These are phyloP conservation scores for Pythium diclinum DNA, from an alignment of 352 stramenopile species.

Conservation along the genomic window DNA sequence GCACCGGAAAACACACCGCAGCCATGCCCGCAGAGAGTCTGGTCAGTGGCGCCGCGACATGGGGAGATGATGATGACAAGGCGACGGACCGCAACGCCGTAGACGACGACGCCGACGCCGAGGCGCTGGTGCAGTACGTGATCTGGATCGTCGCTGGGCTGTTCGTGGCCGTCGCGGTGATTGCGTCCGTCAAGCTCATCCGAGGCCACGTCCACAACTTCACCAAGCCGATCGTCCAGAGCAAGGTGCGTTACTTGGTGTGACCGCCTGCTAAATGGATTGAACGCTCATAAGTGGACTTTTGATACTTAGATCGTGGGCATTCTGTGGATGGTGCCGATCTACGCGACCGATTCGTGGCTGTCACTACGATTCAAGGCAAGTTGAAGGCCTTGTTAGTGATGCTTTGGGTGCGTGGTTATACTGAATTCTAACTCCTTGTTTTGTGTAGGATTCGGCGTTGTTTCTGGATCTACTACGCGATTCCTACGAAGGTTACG, in stretches of 20 bases:
- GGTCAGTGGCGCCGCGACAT: background rate
- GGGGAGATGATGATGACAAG: constrained; percentile 6
- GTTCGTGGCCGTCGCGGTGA: constrained; percentile 85
- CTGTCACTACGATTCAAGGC: constrained; percentile 95
- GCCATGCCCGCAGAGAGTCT: background rate
- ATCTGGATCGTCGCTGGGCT: constrained; percentile 87
- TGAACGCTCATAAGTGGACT: constrained; percentile 9
- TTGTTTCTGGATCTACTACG: constrained; percentile 93
- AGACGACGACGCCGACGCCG: constrained; percentile 29
- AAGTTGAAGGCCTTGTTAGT: background rate
- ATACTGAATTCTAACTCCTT: background rate
- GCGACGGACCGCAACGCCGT: constrained; percentile 1
- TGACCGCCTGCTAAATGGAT: background rate
- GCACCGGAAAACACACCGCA: background rate
- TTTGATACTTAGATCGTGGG: constrained; percentile 87
- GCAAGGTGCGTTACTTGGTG: constrained; percentile 72
- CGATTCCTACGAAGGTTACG: constrained; percentile 98
- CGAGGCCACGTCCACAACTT: constrained; percentile 90
- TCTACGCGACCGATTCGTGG: constrained; percentile 97
- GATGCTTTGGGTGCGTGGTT: background rate
- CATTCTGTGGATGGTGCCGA: constrained; percentile 98
- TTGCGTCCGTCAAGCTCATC: constrained; percentile 91
- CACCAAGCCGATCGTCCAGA: constrained; percentile 91
- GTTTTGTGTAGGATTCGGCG: constrained; percentile 46
- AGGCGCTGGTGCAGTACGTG: constrained; percentile 60